A percentile compares a stretch with the other conserved stretches of the same genome.
These are phyloP conservation scores for Cryptococcus sp. DNA, from an alignment of 1,284 basidiomycete genomes.

Conservation along the genomic window DNA sequence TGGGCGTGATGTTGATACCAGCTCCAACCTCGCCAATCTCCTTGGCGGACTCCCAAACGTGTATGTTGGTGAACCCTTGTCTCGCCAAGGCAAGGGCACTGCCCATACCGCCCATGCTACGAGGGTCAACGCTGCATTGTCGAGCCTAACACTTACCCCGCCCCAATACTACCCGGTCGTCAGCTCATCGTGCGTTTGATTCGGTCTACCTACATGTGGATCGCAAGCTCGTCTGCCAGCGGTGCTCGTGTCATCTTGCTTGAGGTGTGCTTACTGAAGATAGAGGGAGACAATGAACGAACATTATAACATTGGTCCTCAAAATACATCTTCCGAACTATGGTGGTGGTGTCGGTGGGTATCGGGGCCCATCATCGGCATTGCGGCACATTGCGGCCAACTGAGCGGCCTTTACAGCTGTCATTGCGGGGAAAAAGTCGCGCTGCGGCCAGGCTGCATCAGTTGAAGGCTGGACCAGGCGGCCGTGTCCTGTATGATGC, in stretches of 20 bases:
- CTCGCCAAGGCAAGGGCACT: constrained; percentile 40
- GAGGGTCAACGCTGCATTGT: neutral
- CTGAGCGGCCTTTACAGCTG: no score
- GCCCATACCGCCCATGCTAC: constrained; percentile 41
- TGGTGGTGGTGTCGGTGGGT: no score
- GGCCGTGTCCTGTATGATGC: no score
- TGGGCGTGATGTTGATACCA: constrained; percentile 47
- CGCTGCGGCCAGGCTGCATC: no score
- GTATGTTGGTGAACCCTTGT: constrained; percentile 40
- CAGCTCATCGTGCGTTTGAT: neutral
- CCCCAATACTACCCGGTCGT: constrained; percentile 17
- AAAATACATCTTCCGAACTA: no score
- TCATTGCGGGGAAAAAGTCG: no score
- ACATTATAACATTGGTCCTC: no score
- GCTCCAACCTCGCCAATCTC: constrained; percentile 45
- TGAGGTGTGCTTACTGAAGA: no score
- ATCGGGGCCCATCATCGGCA: no score
- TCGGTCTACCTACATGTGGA: constrained; percentile 21
- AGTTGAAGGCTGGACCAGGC: no score
- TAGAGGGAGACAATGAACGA: no score
- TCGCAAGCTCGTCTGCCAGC: constrained; percentile 14
- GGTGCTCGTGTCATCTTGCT: neutral
- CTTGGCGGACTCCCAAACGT: constrained; percentile 39
- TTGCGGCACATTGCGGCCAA: no score
- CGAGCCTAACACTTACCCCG: constrained; percentile 3